Evolutionary conservation across 2,329 filamentous ascomycete species (phyloP), one percentile per base, ranked within the genome.

Genomic region (Thelonectria blattea): DNA sequence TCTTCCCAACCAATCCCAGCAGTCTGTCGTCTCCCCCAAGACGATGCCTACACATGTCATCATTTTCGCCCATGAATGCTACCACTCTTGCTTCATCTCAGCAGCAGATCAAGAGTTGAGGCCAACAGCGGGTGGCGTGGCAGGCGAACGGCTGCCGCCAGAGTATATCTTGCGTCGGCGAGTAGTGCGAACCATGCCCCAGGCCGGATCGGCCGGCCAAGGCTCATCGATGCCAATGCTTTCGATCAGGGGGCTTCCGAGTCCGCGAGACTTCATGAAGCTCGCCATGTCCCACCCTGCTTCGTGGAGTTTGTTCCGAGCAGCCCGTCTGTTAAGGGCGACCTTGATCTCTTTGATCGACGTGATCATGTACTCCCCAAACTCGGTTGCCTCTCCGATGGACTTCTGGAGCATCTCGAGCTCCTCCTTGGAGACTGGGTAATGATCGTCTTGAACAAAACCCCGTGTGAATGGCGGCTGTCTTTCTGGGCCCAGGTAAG

Each of bases 171-270:
- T 57, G 3, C 24, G 17, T 2, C 68, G 58, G 8, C 22, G 12
- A 48, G 50, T 48, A 20, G 20, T 57, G 14, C 18, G 8, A 20
- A 5, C 14, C 6, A 24, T 14, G 3, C 58, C 68, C 70, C 64
- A 71, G 1, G 58, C 46, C 7, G 34, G 49, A 12, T 56, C 42
- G 4, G 46, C 57, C 1, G 30, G 30, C 65, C 63, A 69, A 2
- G 43, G 56, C 2, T 73, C 65, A 7, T 69, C 63, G 10, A 65
- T 43, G 3, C 47, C 18, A 15, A 65, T 61, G 2, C 55, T 52
- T 7, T 68, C 66, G 0, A 52, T 43, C 5, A 74, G 52, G 1
- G 68, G 66, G 24, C 71, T 74, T 7, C 67, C 62, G 5, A 60
- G 46, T 2, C 71, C 67, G 2, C 30, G 50, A 47, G 65, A 72